phyloP scores from a whole-genome alignment of 208 protist genomes.

The Wallacemonas sp. region DNA sequence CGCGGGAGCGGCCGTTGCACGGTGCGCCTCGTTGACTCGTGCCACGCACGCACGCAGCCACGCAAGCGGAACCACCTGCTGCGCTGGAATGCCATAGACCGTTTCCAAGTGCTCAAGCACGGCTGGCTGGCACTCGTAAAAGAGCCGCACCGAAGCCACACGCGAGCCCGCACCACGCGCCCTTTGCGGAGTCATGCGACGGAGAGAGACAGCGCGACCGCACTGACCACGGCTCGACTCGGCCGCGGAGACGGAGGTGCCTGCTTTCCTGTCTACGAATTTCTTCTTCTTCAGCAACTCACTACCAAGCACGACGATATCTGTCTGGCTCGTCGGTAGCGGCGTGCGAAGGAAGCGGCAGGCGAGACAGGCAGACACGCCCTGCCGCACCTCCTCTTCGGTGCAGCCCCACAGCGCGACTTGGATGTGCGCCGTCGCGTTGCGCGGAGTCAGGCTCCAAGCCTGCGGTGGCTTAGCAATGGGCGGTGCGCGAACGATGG shows the following conservation, averaged over 20 bases:
- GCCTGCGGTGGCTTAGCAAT: too few relatives aligned
- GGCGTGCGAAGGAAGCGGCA: conserved; percentile 65
- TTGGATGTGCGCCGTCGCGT: conserved; percentile 37
- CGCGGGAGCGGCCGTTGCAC: neutral
- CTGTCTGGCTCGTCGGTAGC: conserved; percentile 45
- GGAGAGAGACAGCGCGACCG: too few relatives aligned
- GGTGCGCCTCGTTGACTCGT: neutral
- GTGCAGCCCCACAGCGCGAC: conserved; percentile 59
- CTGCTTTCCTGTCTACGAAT: conserved; percentile 10
- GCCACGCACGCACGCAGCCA: conserved; percentile 30
- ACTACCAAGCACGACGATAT: conserved; percentile 76
- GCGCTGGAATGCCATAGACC: conserved; percentile 17
- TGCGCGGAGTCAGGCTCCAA: conserved; percentile 20
- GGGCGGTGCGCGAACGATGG: neutral
- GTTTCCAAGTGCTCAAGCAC: conserved; percentile 17
- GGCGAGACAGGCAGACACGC: conserved; percentile 19
- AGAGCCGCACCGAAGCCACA: neutral
- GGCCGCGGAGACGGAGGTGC: too few relatives aligned
- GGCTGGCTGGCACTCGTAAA: conserved; percentile 4
- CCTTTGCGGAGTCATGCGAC: too few relatives aligned
- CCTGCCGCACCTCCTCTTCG: conserved; percentile 26
- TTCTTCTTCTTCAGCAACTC: conserved; percentile 19
- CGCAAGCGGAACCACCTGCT: conserved; percentile 23
- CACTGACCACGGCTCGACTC: too few relatives aligned
- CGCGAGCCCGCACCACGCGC: too few relatives aligned